Base-by-base conservation (phyloP, 495 filamentous ascomycete genomes). In the Annulohypoxylon maeteangense region DNA sequence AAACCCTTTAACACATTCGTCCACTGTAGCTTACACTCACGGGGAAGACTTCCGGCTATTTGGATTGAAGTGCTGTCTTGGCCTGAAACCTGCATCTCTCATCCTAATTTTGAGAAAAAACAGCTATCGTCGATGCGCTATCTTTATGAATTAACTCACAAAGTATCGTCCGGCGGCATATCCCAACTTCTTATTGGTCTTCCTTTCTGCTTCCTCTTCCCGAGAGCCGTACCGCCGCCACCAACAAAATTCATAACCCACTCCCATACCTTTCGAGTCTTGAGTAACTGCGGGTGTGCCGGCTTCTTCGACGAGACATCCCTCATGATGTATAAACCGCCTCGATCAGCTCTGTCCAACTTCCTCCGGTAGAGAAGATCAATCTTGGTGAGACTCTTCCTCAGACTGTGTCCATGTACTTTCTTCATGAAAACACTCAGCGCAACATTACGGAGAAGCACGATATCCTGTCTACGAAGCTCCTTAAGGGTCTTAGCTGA, bases 211-310 rank as follows among this genome's bases (percentile, higher is more conserved):
- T 58, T 74, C 36, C 75, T 77, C 54, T 77, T 77, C 27, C 73
- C 73, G 14, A 75, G 55, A 18, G 57, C 55, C 18, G 59, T 61
- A 2, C 70, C 70, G 3, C 76, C 76, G 16, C 60, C 62, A 36
- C 86, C 89, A 61, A 95, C 90, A 81, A 94, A 95, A 50, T 82
- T 81, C 58, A 88, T 77, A 48, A 92, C 87, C 94, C 93, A 97
- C 62, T 91, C 86, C 60, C 85, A 84, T 51, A 96, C 93, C 60
- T 81, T 85, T 73, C 82, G 81, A 38, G 89, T 86, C 79, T 93
- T 95, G 45, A 82, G 81, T 31, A 88, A 74, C 74, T 86, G 87
- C 55, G 78, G 83, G 78, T 89, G 83, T 5, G 62, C 74, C 11
- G 40, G 67, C 31, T 67, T 73, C 3, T 55, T 74, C 4, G 71